Conservation (phyloP, 495 filamentous ascomycete genomes). For the Aspergillus wentii region DNA sequence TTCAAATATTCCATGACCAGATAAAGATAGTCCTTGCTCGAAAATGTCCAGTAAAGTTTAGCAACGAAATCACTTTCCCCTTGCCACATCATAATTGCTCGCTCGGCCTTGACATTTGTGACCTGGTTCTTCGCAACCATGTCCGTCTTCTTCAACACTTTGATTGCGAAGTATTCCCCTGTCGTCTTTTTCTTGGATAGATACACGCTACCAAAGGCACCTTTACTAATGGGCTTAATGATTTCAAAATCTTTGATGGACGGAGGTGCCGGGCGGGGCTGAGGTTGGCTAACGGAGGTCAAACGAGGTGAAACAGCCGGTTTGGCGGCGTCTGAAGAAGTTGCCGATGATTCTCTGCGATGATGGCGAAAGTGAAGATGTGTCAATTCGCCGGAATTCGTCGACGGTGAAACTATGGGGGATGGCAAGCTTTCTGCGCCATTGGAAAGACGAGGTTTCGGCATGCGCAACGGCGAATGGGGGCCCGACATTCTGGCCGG, state of each 20-base stretch:
- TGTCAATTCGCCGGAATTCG: conserved; percentile 73
- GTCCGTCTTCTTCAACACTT: conserved; percentile 96
- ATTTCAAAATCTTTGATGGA: conserved; percentile 99
- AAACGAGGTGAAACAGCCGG: conserved; percentile 80
- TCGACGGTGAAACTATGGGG: conserved; percentile 82
- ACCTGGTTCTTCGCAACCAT: conserved; percentile 99
- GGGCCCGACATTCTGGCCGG: conserved; percentile 71
- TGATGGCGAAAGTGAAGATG: conserved; percentile 62
- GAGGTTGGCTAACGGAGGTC: conserved; percentile 61
- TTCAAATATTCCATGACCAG: conserved; percentile 99
- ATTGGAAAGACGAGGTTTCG: conserved; percentile 76
- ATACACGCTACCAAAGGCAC: conserved; percentile 97
- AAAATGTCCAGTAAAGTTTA: conserved; percentile 98
- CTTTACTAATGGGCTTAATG: conserved; percentile 98
- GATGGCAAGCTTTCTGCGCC: conserved; percentile 73
- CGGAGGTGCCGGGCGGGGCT: conserved; percentile 78
- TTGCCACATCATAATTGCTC: conserved; percentile 99
- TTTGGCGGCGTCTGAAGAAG: conserved; percentile 63
- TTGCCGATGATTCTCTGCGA: conserved; percentile 86
- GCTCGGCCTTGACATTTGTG: conserved; percentile 96
- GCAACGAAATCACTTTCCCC: conserved; percentile 98
- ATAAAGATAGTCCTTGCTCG: conserved; percentile 98
- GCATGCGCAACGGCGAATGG: conserved; percentile 80
- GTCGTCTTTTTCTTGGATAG: conserved; percentile 97
- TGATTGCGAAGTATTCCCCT: conserved; percentile 97